Evolutionary conservation across 164 flowering plant genomes (phyloP), one percentile per base, ranked within the genome.

Genomic region (Nelumbo lutea): DNA sequence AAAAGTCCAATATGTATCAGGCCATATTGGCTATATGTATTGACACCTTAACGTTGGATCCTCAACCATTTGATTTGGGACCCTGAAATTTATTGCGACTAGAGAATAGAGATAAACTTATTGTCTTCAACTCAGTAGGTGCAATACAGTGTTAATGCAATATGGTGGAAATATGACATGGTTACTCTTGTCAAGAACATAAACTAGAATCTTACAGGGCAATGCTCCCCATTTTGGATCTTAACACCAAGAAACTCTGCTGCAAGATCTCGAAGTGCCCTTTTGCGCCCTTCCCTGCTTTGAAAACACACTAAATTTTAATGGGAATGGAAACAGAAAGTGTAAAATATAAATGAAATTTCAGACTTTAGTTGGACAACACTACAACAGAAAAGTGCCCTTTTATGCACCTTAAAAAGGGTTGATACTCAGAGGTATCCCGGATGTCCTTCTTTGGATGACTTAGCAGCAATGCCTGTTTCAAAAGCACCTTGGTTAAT

Each of bases 161-260:
- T 27, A 27, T 27, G 27, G 27, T 27, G 27, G 27, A 27, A 27
- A 27, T 27, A 27, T 27, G 27, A 27, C 27, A 27, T 27, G 27
- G 27, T 27, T 27, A 27, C 27, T 27, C 27, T 27, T 27, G 27
- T 27, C 27, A 27, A 27, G 27, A 27, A 27, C 27, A 27, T 27
- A 27, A 27, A 27, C 27, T 27, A 67, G 47, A 42, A 72, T 81
- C 90, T 84, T 46, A 91, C 97, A 46, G 98, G 85, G 76, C 96
- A 91, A 74, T 94, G 98, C 77, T 90, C 95, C 43, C 94, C 96
- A 67, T 83, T 78, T 76, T 94, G 98, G 71, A 94, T 94, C 42
- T 87, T 68, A 51, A 86, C 89, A 59, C 84, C 86, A 67, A 94
- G 96, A 76, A 86, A 75, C 75, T 88, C 84, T 3, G 81, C 67